These are phyloP conservation scores for Ophiosphaerella korrae DNA, from an alignment of 2,329 filamentous ascomycete species.

Conservation along the genomic window DNA sequence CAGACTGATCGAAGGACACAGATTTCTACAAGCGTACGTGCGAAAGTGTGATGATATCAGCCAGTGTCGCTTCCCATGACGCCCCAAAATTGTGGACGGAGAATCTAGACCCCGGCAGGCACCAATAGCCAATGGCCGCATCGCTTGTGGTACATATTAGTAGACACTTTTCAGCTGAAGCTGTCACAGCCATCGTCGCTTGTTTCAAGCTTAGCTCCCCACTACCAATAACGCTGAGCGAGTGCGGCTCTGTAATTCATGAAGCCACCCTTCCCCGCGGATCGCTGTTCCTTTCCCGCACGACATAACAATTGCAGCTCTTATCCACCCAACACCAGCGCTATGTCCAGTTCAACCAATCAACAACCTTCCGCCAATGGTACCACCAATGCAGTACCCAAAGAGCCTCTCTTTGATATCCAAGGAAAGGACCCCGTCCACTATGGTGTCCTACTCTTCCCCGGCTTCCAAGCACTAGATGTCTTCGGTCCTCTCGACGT, in stretches of 20 bases:
- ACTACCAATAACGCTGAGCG: neutral
- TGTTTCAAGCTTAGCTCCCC: conserved; percentile 1
- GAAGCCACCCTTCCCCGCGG: neutral
- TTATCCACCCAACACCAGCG: neutral
- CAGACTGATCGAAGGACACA: too few species aligned
- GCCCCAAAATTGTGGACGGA: neutral
- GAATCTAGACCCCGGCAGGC: neutral
- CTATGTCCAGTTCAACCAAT: neutral
- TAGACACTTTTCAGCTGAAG: neutral
- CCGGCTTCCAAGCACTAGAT: conserved; percentile 37
- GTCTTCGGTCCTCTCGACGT: conserved; percentile 54
- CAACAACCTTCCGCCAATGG: conserved; percentile 2
- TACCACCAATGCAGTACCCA: conserved; percentile 1
- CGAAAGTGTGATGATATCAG: neutral
- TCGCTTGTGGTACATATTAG: neutral
- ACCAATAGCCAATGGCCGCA: neutral
- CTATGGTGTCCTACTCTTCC: conserved; percentile 30
- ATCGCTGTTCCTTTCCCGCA: neutral
- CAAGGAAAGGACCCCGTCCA: conserved; percentile 18
- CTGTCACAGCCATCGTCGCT: conserved; percentile 3
- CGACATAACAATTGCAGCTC: neutral
- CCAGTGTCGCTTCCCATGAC: neutral
- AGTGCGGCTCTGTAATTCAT: conserved; percentile 3
- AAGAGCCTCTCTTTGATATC: conserved; percentile 14
- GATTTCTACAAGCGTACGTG: too few species aligned